Evolutionary conservation across 1,139 yeast species (phyloP).

Genomic region (Yamadazyma membranifaciens): DNA sequence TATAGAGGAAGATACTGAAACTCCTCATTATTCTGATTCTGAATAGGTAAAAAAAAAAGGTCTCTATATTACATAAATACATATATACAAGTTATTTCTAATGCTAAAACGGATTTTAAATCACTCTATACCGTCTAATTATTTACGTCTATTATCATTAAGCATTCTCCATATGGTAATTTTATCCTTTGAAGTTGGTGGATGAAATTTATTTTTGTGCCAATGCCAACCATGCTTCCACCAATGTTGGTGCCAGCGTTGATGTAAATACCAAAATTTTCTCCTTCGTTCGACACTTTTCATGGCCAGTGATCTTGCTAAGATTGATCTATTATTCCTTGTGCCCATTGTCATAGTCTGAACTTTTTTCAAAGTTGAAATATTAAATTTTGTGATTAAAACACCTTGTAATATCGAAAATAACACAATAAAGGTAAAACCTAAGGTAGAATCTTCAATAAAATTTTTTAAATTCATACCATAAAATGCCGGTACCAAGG

Average conservation of each 20-base stretch:
- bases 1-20: slow-evolving; percentile 6
- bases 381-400: slow-evolving; percentile 40
- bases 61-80: slow-evolving; percentile 3
- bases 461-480: slow-evolving; percentile 95
- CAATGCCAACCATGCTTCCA: slow-evolving; percentile 20
- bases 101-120: too few species aligned
- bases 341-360: slow-evolving; percentile 63
- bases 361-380: slow-evolving; percentile 51
- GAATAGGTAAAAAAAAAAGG: slow-evolving; percentile 1
- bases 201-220: slow-evolving; percentile 27
- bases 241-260: slow-evolving; percentile 11
- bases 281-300: slow-evolving; percentile 11
- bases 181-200: slow-evolving; percentile 46
- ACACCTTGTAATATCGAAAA: slow-evolving; percentile 47
- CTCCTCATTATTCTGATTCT: slow-evolving; percentile 9
- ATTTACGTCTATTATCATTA: slow-evolving; percentile 49
- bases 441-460: slow-evolving; percentile 71
- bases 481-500: slow-evolving; percentile 63
- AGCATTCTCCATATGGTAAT: slow-evolving; percentile 77
- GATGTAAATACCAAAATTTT: slow-evolving; percentile 13
- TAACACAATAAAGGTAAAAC: slow-evolving; percentile 62
- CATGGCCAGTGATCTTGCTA: slow-evolving; percentile 6
- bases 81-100: background rate
- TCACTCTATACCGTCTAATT: background rate
- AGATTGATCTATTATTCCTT: slow-evolving; percentile 2